Evolutionary conservation across 176 grass and related monocot genomes (phyloP).

Genomic region (Avena atlantica): DNA sequence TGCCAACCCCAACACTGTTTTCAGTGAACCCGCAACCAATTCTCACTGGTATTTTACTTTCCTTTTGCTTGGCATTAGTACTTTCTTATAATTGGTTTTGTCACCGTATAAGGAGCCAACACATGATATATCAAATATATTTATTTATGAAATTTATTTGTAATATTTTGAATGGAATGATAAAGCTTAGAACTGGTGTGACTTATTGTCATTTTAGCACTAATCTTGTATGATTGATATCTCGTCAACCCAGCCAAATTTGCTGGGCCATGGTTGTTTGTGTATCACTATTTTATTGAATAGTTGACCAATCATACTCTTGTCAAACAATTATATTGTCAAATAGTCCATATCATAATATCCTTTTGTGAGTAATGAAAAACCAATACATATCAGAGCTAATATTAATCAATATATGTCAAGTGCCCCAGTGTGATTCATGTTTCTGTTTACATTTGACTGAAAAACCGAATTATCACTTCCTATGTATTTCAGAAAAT

Average conservation of each 20-base stretch:
- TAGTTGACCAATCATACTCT: not conserved
- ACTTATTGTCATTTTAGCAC: not conserved
- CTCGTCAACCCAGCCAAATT: conserved; percentile 12
- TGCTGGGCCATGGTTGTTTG: not conserved
- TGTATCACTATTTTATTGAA: conserved; percentile 13
- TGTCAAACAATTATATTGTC: not conserved
- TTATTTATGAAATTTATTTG: not conserved
- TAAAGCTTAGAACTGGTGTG: not conserved
- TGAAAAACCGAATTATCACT: not conserved
- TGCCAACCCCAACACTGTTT: conserved; percentile 6
- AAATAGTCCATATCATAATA: not conserved
- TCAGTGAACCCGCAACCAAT: conserved; percentile 52
- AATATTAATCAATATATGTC: conserved; percentile 25
- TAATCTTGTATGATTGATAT: not conserved
- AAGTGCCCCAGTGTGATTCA: not conserved
- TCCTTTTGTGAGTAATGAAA: not conserved
- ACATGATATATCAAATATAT: not conserved
- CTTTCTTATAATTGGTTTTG: too few species aligned
- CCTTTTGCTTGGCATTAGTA: conserved; percentile 23
- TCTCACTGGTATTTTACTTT: conserved; percentile 55
- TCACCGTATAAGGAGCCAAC: too few species aligned
- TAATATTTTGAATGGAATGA: conserved; percentile 12
- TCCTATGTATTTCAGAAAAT: not conserved
- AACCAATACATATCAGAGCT: not conserved
- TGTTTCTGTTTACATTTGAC: not conserved